phyloP scores from a whole-genome alignment of 176 grass and related monocot species.

The Lolium rigidum region DNA sequence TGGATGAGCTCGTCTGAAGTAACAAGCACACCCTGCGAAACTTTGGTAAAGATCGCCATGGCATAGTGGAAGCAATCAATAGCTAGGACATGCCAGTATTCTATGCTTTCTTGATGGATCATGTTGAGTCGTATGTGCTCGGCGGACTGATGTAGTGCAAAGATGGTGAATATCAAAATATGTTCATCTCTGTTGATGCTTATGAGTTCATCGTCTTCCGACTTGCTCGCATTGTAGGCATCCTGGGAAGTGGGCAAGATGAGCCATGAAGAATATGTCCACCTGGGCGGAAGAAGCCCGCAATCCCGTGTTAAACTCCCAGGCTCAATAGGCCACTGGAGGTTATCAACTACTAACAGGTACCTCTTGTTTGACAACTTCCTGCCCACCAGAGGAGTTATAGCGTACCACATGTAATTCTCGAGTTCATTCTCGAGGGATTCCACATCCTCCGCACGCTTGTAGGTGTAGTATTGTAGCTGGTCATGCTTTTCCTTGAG shows the following conservation, averaged over 20 bases:
- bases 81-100: neutral
- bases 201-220: fast-evolving
- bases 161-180: neutral
- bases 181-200: neutral
- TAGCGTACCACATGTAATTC: too few relatives aligned
- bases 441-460: too few relatives aligned
- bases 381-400: neutral
- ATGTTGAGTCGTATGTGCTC: neutral
- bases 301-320: fast-evolving
- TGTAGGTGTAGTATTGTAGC: neutral
- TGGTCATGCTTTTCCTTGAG: neutral
- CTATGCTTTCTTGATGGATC: neutral
- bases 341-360: neutral
- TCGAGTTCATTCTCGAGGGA: too few relatives aligned
- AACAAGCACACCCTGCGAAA: neutral
- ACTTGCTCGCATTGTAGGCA: neutral
- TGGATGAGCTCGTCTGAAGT: conserved; percentile 4
- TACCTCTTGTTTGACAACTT: neutral
- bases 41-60: neutral
- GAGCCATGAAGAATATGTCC: fast-evolving
- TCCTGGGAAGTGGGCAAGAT: neutral
- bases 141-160: neutral
- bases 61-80: neutral
- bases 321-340: neutral
- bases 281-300: fast-evolving